Percentiles rank a stretch among this genome's conserved stretches.
phyloP scores from a whole-genome alignment of 2,329 filamentous ascomycete species.

The Grosmannia huntii region DNA sequence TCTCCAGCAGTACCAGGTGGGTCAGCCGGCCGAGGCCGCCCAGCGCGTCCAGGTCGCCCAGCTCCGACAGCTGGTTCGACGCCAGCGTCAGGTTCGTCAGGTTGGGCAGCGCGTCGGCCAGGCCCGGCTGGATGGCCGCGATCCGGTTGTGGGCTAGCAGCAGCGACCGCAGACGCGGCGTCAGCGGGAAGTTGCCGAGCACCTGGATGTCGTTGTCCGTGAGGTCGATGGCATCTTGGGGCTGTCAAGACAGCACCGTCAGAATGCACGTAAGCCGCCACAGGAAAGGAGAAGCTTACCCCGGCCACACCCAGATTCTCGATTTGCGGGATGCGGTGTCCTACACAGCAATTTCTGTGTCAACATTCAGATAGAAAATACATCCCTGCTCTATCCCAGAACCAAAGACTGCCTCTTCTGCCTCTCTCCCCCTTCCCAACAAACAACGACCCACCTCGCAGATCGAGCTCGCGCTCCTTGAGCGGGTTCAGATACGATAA shows the following conservation, averaged over 20 bases:
- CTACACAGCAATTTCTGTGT: constrained; percentile 34
- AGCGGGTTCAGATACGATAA: constrained; percentile 97
- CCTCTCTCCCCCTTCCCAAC: not conserved
- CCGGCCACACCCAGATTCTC: constrained; percentile 95
- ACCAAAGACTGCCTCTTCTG: too few species aligned
- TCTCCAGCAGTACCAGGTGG: constrained; percentile 71
- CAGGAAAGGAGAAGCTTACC: constrained; percentile 35
- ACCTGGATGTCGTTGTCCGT: constrained; percentile 94
- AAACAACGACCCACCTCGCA: constrained; percentile 60
- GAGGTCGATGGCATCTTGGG: constrained; percentile 93
- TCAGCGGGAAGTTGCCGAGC: constrained; percentile 85
- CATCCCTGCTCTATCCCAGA: too few species aligned
- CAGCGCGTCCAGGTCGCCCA: constrained; percentile 80
- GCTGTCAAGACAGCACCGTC: constrained; percentile 32
- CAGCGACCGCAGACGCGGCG: constrained; percentile 74
- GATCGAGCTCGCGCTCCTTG: constrained; percentile 97
- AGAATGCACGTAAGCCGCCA: not conserved
- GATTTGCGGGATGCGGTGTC: constrained; percentile 93
- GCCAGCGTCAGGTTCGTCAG: constrained; percentile 72
- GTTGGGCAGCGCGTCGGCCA: constrained; percentile 67
- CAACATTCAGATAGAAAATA: too few species aligned
- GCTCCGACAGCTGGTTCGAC: constrained; percentile 68
- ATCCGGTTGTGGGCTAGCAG: constrained; percentile 85
- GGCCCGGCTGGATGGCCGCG: constrained; percentile 60
- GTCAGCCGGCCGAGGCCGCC: constrained; percentile 55